Percentiles rank a stretch among this genome's conserved stretches.
Conservation (phyloP, 192 early-diverging fungal genomes). For the Chytriomyces sp. region DNA sequence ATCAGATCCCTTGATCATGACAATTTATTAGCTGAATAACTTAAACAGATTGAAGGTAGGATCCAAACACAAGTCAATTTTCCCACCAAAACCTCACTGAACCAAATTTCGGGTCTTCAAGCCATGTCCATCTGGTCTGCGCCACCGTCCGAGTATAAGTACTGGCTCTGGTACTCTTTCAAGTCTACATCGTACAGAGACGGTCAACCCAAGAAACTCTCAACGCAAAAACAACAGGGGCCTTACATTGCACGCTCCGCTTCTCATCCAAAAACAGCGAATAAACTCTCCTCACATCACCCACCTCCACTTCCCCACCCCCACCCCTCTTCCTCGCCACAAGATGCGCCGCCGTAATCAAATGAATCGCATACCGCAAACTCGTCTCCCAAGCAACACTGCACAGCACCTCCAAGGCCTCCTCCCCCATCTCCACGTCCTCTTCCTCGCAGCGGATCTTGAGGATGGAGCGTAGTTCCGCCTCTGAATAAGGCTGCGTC, state of each 20-base stretch:
- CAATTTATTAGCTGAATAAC: too few relatives aligned
- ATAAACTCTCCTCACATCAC: slow-evolving; percentile 93
- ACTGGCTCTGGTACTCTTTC: slow-evolving; percentile 93
- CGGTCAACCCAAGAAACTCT: neutral
- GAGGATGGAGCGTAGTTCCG: slow-evolving; percentile 87
- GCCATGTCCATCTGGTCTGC: slow-evolving; percentile 32
- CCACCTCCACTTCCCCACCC: slow-evolving; percentile 86
- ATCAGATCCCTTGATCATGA: too few relatives aligned
- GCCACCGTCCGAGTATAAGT: slow-evolving; percentile 74
- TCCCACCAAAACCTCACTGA: too few relatives aligned
- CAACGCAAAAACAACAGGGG: neutral
- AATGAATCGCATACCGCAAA: slow-evolving; percentile 93
- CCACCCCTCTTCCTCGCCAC: slow-evolving; percentile 90
- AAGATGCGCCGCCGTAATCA: slow-evolving; percentile 93
- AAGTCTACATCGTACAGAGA: slow-evolving; percentile 58
- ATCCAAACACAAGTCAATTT: too few relatives aligned
- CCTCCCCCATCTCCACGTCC: slow-evolving; percentile 97
- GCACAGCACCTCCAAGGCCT: slow-evolving; percentile 89
- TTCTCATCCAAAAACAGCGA: slow-evolving; percentile 94
- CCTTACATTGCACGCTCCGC: slow-evolving; percentile 85
- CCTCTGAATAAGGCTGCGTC: slow-evolving; percentile 82
- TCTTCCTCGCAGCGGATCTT: slow-evolving; percentile 76
- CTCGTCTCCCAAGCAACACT: slow-evolving; percentile 92
- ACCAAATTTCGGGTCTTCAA: neutral
- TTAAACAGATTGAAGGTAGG: too few relatives aligned